phyloP scores from a whole-genome alignment of 352 stramenopile species.

The Globisporangium parvum region DNA sequence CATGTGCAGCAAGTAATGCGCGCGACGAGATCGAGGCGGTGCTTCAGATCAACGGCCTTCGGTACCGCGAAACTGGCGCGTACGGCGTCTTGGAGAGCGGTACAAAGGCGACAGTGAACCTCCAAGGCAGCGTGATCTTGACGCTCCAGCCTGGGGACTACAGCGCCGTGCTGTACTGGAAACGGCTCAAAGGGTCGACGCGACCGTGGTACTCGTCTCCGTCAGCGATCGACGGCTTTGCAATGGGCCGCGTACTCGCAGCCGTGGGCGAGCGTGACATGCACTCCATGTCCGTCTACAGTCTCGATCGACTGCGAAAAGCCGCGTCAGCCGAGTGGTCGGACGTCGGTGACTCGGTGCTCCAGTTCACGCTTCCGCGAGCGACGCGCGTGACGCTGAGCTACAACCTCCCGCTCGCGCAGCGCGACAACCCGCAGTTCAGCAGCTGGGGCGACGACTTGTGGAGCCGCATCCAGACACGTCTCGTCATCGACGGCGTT shows the following conservation, averaged over 20 bases:
- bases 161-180: conserved; percentile 55
- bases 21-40: conserved; percentile 59
- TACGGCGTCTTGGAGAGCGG: conserved; percentile 47
- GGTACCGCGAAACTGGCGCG: conserved; percentile 63
- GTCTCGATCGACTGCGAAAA: conserved; percentile 33
- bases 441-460: conserved; percentile 30
- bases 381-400: conserved; percentile 52
- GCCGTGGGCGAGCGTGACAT: conserved; percentile 42
- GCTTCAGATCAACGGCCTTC: conserved; percentile 55
- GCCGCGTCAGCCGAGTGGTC: conserved; percentile 45
- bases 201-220: conserved; percentile 62
- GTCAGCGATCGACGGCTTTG: conserved; percentile 58
- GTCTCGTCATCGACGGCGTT: conserved; percentile 61
- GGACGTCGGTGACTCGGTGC: conserved; percentile 67
- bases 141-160: conserved; percentile 63
- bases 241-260: conserved; percentile 53
- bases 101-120: conserved; percentile 46
- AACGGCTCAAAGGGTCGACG: conserved; percentile 31
- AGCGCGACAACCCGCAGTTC: conserved; percentile 70
- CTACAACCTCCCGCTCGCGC: conserved; percentile 67
- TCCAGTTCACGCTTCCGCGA: conserved; percentile 61
- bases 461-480: conserved; percentile 54
- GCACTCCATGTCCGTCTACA: conserved; percentile 51
- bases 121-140: conserved; percentile 60
- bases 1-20: conserved; percentile 28